Conservation (phyloP, 768 basidiomycete genomes). For the Astraeus odoratus region DNA sequence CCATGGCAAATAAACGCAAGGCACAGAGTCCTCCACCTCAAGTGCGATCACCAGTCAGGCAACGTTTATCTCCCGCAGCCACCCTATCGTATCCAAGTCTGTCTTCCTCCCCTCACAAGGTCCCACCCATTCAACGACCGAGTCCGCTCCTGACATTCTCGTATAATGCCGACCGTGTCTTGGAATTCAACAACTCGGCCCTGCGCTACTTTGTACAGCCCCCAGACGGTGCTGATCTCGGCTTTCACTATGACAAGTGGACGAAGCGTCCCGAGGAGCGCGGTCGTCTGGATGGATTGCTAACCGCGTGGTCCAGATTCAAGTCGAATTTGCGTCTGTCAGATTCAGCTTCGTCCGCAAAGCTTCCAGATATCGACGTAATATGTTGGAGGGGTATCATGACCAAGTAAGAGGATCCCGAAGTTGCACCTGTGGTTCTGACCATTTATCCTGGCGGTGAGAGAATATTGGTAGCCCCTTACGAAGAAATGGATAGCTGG, state of each 20-base stretch:
- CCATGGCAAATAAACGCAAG: slow-evolving; percentile 25
- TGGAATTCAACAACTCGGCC: slow-evolving; percentile 62
- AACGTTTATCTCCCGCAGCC: slow-evolving; percentile 1
- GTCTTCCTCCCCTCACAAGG: slow-evolving; percentile 13
- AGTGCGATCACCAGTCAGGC: slow-evolving; percentile 1
- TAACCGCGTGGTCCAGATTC: slow-evolving; percentile 48
- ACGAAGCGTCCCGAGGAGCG: slow-evolving; percentile 55
- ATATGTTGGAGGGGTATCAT: slow-evolving; percentile 78
- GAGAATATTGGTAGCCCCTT: slow-evolving; percentile 78
- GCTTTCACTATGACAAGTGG: slow-evolving; percentile 71
- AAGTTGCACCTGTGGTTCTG: slow-evolving; percentile 2
- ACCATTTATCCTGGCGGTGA: slow-evolving; percentile 24
- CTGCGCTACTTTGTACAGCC: slow-evolving; percentile 67
- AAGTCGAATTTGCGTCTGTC: slow-evolving; percentile 29
- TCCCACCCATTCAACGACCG: slow-evolving; percentile 61
- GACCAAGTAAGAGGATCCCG: slow-evolving; percentile 55
- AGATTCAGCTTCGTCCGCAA: slow-evolving; percentile 20
- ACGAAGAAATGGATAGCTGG: slow-evolving; percentile 76
- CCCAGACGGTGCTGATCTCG: slow-evolving; percentile 57
- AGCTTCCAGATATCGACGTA: slow-evolving; percentile 42
- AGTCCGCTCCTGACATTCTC: slow-evolving; percentile 66
- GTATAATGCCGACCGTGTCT: slow-evolving; percentile 47
- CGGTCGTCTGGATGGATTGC: slow-evolving; percentile 61
- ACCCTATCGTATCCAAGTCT: slow-evolving; percentile 19
- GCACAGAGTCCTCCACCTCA: slow-evolving; percentile 13